Evolutionary conservation across 2,329 filamentous ascomycete species (phyloP), one percentile per base, ranked within the genome.

Genomic region (Talaromyces pinophilus): DNA sequence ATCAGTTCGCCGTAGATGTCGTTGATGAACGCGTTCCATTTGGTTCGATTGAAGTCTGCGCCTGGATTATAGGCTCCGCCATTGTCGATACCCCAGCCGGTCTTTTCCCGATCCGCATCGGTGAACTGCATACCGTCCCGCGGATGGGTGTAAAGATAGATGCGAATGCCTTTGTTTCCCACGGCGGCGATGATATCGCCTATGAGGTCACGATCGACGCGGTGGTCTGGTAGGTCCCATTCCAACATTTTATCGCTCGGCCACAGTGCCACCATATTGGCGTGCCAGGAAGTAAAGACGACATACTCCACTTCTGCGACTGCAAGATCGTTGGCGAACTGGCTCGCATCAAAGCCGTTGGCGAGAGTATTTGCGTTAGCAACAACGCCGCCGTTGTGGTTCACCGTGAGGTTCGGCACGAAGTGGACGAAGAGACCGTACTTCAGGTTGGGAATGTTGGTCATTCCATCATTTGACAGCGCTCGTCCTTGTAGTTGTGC

Each of bases 111-210:
- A 10, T 62, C 59, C 40, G 59, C 25, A 17, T 48, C n/a, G n/a
- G 42, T 30, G 30, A 62, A 62, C 44, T 62, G 11, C 25, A 62
- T 33, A 19, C 59, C 59, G 11, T 62, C 59, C 7, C 59, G 59
- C 25, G 59, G 59, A 35, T 62, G 59, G 59, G 59, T 62, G 28
- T 62, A 62, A n/a, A 62, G 59, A n/a, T 62, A 62, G 25, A 62
- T n/a, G 7, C 40, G 59, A 22, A 62, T 38, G 44, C n/a, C 40
- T 30, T 38, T 46, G 15, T 10, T 28, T 15, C 22, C 28, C 13
- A 62, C 59, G 6, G 40, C 42, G 28, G 59, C 25, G 30, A 62
- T 62, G 11, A 62, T 62, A 17, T 62, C 59, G 17, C 59, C 30
- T 8, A 62, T 50, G 44, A 62, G 59, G 30, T 62, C 59, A 11